These are phyloP conservation scores for Phytophthora cactorum DNA, from an alignment of 352 stramenopile species.

Conservation along the genomic window DNA sequence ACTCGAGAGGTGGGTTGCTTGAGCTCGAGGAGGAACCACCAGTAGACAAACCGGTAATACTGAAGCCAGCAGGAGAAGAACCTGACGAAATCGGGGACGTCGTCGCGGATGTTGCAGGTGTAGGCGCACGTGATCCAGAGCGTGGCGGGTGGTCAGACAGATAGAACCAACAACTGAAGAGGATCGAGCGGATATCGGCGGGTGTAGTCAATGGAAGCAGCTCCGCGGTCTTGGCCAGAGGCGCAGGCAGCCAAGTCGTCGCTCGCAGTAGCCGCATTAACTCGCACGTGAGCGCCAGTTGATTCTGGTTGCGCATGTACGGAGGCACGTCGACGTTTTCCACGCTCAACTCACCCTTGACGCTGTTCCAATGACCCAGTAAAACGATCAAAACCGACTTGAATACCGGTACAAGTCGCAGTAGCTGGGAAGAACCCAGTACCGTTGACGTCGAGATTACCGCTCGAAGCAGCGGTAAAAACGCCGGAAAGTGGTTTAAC, in stretches of 20 bases:
- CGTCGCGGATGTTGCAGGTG: conserved; percentile 49
- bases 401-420: conserved; percentile 73
- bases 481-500: conserved; percentile 82
- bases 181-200: conserved; percentile 73
- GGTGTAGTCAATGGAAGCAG: conserved; percentile 73
- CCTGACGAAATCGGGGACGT: conserved; percentile 54
- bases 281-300: conserved; percentile 69
- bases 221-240: conserved; percentile 58
- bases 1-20: conserved; percentile 63
- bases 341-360: conserved; percentile 66
- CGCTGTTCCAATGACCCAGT: conserved; percentile 83
- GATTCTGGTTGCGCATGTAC: conserved; percentile 81
- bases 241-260: conserved; percentile 65
- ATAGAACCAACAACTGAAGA: conserved; percentile 89
- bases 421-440: conserved; percentile 47
- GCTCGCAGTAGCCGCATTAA: conserved; percentile 64
- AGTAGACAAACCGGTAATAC: conserved; percentile 25
- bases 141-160: conserved; percentile 74
- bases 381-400: conserved; percentile 81
- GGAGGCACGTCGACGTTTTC: conserved; percentile 83
- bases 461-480: conserved; percentile 62
- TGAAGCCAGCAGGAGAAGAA: conserved; percentile 51
- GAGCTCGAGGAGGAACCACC: conserved; percentile 19
- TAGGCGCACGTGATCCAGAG: conserved; percentile 34
- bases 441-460: conserved; percentile 48